Evolutionary conservation across 2,329 filamentous ascomycete genomes (phyloP).

Genomic region (Orbilia quercus): DNA sequence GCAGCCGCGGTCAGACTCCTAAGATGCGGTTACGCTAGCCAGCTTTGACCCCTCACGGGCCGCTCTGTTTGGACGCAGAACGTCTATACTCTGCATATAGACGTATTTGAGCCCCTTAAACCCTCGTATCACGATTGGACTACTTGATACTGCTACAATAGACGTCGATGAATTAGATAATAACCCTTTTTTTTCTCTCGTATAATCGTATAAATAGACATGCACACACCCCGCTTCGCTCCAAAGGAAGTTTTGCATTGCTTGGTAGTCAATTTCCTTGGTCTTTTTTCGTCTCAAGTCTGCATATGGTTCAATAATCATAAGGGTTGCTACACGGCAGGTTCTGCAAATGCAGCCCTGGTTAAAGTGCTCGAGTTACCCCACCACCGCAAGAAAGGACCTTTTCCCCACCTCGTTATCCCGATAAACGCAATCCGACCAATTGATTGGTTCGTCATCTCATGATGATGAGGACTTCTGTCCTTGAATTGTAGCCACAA

Average conservation of each 20-base stretch:
- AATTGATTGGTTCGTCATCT: neutral
- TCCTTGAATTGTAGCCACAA: conserved; percentile 94
- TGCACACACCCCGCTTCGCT: neutral
- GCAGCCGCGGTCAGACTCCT: conserved; percentile 39
- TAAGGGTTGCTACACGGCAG: conserved; percentile 7
- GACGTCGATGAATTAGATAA: neutral
- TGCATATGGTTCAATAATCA: conserved; percentile 36
- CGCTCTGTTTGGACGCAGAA: conserved; percentile 16
- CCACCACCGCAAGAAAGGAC: conserved; percentile 17
- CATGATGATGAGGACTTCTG: conserved; percentile 68
- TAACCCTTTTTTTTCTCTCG: neutral
- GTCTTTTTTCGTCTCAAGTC: conserved; percentile 25
- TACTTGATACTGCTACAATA: neutral
- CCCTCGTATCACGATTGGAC: too few species aligned
- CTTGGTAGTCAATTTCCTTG: neutral
- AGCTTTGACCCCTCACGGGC: conserved; percentile 42
- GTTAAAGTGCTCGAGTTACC: conserved; percentile 8
- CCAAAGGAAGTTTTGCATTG: conserved; percentile 8
- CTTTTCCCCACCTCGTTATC: conserved; percentile 22
- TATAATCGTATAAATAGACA: conserved; percentile 6
- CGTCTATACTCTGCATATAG: conserved; percentile 11
- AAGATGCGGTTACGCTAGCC: conserved; percentile 24
- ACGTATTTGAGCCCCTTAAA: neutral
- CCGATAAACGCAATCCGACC: conserved; percentile 17
- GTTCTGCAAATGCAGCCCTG: conserved; percentile 3